Conservation (phyloP, 1,284 basidiomycete genomes). For the Ustilago nuda region DNA sequence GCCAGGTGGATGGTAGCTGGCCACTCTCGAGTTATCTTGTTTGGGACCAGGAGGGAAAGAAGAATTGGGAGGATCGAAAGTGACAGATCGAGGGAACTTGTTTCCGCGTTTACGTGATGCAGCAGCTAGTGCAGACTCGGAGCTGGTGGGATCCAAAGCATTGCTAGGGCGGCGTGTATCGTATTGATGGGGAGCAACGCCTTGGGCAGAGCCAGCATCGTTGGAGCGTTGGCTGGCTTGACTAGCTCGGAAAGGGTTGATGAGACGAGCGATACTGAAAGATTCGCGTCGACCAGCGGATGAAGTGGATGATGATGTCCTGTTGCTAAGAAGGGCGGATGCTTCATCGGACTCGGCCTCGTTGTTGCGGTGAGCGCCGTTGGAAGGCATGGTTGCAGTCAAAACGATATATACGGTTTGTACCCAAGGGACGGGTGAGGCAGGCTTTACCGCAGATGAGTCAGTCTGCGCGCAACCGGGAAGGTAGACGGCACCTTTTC, state of each 20-base stretch:
- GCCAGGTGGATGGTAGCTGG: constrained; percentile 35
- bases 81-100: constrained; percentile 43
- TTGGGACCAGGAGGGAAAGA: constrained; percentile 48
- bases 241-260: constrained; percentile 38
- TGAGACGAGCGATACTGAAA: constrained; percentile 33
- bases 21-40: constrained; percentile 22
- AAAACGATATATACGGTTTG: constrained; percentile 3
- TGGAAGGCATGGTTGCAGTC: constrained; percentile 6
- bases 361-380: constrained; percentile 9
- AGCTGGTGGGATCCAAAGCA: constrained; percentile 32
- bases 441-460: constrained; percentile 1
- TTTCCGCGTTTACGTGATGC: constrained; percentile 26
- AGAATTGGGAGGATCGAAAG: constrained; percentile 45
- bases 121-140: constrained; percentile 7
- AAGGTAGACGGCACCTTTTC: neutral
- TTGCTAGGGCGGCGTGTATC: constrained; percentile 46
- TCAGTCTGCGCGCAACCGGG: neutral
- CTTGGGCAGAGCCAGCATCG: constrained; percentile 1
- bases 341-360: constrained; percentile 24
- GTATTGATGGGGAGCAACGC: constrained; percentile 9
- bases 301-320: neutral
- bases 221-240: constrained; percentile 2
- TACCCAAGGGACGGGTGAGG: neutral
- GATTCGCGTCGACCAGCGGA: constrained; percentile 24
- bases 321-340: constrained; percentile 22